Evolutionary conservation across 352 stramenopile species (phyloP).

Genomic region (Blastocystis hominis): DNA sequence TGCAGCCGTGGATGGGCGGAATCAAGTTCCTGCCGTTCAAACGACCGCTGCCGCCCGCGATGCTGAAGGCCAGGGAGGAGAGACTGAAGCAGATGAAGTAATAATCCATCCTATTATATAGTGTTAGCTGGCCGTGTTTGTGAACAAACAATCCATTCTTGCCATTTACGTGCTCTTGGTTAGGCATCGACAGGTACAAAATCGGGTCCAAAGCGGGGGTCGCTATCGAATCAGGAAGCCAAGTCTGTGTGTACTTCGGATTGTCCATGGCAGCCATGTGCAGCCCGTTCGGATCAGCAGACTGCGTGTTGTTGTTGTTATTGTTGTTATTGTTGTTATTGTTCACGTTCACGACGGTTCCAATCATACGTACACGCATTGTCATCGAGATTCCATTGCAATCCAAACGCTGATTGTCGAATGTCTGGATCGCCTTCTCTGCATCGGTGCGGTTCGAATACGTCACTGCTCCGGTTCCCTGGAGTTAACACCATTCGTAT

Average conservation of each 20-base stretch:
- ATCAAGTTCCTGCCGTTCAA: constrained; percentile 91
- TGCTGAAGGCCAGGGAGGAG: constrained; percentile 9
- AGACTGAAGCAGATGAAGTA: constrained; percentile 10
- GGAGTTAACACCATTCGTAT: background rate
- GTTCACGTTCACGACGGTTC: background rate
- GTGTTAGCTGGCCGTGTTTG: background rate
- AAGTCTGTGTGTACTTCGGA: background rate
- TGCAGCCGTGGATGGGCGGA: constrained; percentile 96
- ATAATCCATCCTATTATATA: background rate
- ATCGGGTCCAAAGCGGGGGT: constrained; percentile 30
- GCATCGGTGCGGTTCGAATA: background rate
- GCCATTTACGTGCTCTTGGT: background rate
- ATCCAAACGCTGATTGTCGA: constrained; percentile 6
- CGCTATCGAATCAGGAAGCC: background rate
- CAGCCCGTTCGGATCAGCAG: background rate
- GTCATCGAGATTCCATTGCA: constrained; percentile 11
- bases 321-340: background rate
- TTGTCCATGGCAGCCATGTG: constrained; percentile 32
- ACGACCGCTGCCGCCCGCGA: background rate
- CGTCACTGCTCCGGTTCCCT: background rate
- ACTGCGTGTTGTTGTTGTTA: background rate
- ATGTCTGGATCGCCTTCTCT: constrained; percentile 8
- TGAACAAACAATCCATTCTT: background rate
- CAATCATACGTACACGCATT: constrained; percentile 37
- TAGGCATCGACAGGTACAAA: background rate